Evolutionary conservation across 2,329 filamentous ascomycete species (phyloP).

Genomic region (Beauveria medogensis): DNA sequence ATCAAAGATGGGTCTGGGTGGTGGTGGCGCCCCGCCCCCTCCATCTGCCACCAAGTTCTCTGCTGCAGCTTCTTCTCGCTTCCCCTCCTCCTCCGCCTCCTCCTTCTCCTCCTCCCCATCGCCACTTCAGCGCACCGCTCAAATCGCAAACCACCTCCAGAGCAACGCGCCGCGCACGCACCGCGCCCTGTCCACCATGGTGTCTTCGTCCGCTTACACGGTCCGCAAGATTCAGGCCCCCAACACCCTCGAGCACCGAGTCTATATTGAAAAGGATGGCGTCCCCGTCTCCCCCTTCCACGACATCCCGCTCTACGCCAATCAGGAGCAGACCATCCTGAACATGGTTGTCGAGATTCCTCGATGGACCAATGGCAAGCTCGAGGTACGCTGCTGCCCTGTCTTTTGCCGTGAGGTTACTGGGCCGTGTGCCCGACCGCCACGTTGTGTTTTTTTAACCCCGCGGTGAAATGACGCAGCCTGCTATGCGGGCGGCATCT

Average conservation of each 20-base stretch:
- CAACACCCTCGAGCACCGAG: slow-evolving; percentile 92
- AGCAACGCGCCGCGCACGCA: slow-evolving; percentile 21
- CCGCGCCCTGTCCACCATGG: slow-evolving; percentile 34
- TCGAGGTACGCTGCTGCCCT: slow-evolving; percentile 63
- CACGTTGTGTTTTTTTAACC: background rate
- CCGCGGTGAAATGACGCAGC: slow-evolving; percentile 10
- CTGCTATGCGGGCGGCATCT: background rate
- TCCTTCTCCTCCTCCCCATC: slow-evolving; percentile 29
- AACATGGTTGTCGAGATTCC: slow-evolving; percentile 99
- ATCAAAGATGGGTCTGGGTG: slow-evolving; percentile 19
- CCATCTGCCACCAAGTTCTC: slow-evolving; percentile 19
- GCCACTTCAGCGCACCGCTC: slow-evolving; percentile 42
- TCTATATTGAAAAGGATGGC: slow-evolving; percentile 98
- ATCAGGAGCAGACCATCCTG: slow-evolving; percentile 86
- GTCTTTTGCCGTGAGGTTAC: background rate
- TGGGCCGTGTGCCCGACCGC: slow-evolving; percentile 6
- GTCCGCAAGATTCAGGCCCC: slow-evolving; percentile 81
- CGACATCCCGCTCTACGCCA: slow-evolving; percentile 96
- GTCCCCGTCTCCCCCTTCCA: slow-evolving; percentile 91
- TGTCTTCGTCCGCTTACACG: slow-evolving; percentile 59
- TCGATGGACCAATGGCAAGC: slow-evolving; percentile 99
- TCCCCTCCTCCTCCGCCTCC: slow-evolving; percentile 17
- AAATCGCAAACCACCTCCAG: slow-evolving; percentile 49
- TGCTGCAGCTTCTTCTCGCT: slow-evolving; percentile 14
- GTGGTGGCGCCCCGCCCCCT: slow-evolving; percentile 28